These are phyloP conservation scores for Aspergillus hortae DNA, from an alignment of 2,329 filamentous ascomycete species.

Conservation along the genomic window DNA sequence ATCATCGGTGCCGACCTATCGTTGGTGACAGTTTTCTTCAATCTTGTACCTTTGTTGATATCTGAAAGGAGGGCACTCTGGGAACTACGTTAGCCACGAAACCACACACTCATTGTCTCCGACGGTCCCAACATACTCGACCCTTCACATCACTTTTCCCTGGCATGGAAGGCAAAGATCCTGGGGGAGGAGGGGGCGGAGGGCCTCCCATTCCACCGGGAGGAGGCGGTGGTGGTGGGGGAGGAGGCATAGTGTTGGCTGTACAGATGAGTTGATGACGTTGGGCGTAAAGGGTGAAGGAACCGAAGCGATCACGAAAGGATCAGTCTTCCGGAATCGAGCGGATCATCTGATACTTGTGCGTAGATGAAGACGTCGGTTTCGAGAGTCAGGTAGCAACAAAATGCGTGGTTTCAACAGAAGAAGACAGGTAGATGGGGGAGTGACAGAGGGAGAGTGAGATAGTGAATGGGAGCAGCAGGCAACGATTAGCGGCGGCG, in stretches of 20 bases:
- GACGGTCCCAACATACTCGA: constrained; percentile 54
- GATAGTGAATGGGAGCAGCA: neutral
- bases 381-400: neutral
- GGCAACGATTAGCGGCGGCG: constrained; percentile 10
- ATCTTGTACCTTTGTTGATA: constrained; percentile 72
- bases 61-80: constrained; percentile 84
- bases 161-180: constrained; percentile 54
- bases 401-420: constrained; percentile 7
- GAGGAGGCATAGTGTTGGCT: constrained; percentile 41
- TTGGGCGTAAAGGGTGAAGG: constrained; percentile 3
- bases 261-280: constrained; percentile 2
- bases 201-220: constrained; percentile 55
- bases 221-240: constrained; percentile 66
- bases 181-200: constrained; percentile 60
- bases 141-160: constrained; percentile 53
- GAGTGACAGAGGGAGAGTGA: neutral
- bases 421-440: constrained; percentile 11
- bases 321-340: constrained; percentile 10
- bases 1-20: constrained; percentile 82
- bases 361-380: constrained; percentile 8
- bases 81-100: constrained; percentile 15
- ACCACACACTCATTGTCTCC: neutral
- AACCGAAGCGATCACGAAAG: constrained; percentile 7
- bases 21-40: constrained; percentile 88
- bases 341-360: constrained; percentile 12